Evolutionary conservation across 768 basidiomycete species (phyloP).

Genomic region (Ramaria sp.): DNA sequence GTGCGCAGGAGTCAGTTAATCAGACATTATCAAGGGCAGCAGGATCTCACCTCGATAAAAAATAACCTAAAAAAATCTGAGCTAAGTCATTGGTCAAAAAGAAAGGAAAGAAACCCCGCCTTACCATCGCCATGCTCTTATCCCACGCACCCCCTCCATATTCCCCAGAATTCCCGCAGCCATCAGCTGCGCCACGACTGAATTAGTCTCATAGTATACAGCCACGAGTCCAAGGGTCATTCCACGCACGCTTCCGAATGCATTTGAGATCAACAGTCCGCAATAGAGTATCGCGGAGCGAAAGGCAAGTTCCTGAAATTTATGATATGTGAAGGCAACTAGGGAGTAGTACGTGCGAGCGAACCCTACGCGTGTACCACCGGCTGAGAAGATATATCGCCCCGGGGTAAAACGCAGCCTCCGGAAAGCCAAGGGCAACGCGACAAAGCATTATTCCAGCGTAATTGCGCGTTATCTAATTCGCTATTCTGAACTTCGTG

Average conservation of each 20-base stretch:
- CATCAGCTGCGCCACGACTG: conserved; percentile 33
- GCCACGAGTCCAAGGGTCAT: background rate
- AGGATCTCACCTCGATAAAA: no score
- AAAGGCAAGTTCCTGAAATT: conserved; percentile 62
- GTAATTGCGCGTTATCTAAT: conserved; percentile 42
- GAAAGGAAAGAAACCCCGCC: conserved; percentile 9
- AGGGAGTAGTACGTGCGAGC: background rate
- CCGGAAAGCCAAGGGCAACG: conserved; percentile 53
- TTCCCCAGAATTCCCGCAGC: conserved; percentile 63
- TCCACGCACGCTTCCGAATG: conserved; percentile 47
- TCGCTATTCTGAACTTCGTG: background rate
- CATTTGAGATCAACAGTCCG: conserved; percentile 52
- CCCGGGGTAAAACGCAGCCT: conserved; percentile 58
- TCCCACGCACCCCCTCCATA: conserved; percentile 59
- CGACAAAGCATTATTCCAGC: conserved; percentile 45
- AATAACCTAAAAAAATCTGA: no score
- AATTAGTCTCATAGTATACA: background rate
- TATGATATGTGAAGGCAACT: conserved; percentile 38
- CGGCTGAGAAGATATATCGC: conserved; percentile 27
- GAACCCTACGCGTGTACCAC: conserved; percentile 27
- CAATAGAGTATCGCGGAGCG: conserved; percentile 50
- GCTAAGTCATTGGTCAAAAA: background rate
- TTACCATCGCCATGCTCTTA: conserved; percentile 62
- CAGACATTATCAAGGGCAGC: no score
- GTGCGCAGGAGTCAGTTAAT: no score